A percentile compares a stretch with the other conserved stretches of the same genome.
phyloP scores from a whole-genome alignment of 2,329 filamentous ascomycete genomes.

The Diaporthe citri region DNA sequence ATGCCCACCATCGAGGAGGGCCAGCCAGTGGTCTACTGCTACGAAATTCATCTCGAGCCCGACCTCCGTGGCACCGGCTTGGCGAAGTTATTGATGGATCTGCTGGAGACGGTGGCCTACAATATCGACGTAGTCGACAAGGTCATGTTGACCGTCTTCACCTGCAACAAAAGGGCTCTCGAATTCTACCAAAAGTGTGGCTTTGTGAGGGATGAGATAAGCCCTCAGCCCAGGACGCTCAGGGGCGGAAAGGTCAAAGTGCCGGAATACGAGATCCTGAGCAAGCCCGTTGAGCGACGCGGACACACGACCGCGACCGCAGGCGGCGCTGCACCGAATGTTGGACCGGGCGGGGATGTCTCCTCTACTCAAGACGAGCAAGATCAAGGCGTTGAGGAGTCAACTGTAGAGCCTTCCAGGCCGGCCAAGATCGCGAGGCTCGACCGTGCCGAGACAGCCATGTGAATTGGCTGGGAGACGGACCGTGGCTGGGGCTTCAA shows the following conservation, averaged over 20 bases:
- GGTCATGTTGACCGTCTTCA: constrained; percentile 81
- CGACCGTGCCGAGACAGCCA: neutral
- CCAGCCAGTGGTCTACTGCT: constrained; percentile 79
- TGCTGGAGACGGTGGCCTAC: constrained; percentile 65
- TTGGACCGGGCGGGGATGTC: no score
- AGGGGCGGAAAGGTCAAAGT: constrained; percentile 65
- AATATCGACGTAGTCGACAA: constrained; percentile 70
- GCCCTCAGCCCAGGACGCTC: constrained; percentile 65
- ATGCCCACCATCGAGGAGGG: constrained; percentile 79
- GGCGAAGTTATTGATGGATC: constrained; percentile 69
- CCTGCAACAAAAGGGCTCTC: constrained; percentile 68
- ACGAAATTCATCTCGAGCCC: constrained; percentile 78
- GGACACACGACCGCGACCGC: neutral
- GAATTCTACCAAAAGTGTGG: constrained; percentile 73
- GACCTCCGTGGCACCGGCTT: constrained; percentile 73
- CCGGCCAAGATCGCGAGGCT: constrained; percentile 23
- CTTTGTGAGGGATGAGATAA: constrained; percentile 66
- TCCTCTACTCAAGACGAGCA: neutral
- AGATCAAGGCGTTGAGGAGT: neutral
- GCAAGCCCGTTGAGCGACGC: constrained; percentile 54
- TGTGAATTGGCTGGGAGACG: neutral
- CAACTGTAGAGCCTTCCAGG: neutral
- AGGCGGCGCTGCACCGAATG: neutral
- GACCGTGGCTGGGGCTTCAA: neutral
- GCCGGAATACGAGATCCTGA: constrained; percentile 73